Evolutionary conservation across 2,329 filamentous ascomycete genomes (phyloP).

Genomic region (Trichothecium roseum): DNA sequence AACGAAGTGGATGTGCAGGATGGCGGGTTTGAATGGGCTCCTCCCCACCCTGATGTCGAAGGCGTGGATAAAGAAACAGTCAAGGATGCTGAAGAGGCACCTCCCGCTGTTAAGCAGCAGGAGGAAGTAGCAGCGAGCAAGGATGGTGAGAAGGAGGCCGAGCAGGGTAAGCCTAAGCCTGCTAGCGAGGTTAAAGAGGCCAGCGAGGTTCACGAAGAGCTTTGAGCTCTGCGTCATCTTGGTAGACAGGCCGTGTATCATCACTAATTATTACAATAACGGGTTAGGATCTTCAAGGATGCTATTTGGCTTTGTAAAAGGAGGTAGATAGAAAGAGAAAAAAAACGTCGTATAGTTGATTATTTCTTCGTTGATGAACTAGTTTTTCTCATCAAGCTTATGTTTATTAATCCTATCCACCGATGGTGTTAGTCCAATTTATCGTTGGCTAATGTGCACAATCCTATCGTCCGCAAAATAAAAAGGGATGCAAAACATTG

Average conservation of each 20-base stretch:
- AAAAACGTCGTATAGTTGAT: no score
- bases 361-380: no score
- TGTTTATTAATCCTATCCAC: no score
- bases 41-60: slow-evolving; percentile 51
- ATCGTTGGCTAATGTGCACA: no score
- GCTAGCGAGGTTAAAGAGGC: slow-evolving; percentile 54
- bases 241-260: not conserved
- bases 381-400: no score
- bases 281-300: no score
- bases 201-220: slow-evolving; percentile 27
- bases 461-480: no score
- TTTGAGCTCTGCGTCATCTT: slow-evolving; percentile 13
- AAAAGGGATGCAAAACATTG: no score
- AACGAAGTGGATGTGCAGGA: slow-evolving; percentile 54
- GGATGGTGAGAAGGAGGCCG: slow-evolving; percentile 16
- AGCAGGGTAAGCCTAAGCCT: slow-evolving; percentile 43
- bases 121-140: slow-evolving; percentile 10
- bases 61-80: slow-evolving; percentile 50
- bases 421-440: no score
- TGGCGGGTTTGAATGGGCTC: slow-evolving; percentile 34
- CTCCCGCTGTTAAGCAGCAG: slow-evolving; percentile 11
- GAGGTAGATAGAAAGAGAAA: no score
- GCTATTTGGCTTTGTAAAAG: no score
- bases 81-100: slow-evolving; percentile 24
- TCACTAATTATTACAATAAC: not conserved